Conservation (phyloP, 352 stramenopile species). For the Phytophthora fragariaefolia region DNA sequence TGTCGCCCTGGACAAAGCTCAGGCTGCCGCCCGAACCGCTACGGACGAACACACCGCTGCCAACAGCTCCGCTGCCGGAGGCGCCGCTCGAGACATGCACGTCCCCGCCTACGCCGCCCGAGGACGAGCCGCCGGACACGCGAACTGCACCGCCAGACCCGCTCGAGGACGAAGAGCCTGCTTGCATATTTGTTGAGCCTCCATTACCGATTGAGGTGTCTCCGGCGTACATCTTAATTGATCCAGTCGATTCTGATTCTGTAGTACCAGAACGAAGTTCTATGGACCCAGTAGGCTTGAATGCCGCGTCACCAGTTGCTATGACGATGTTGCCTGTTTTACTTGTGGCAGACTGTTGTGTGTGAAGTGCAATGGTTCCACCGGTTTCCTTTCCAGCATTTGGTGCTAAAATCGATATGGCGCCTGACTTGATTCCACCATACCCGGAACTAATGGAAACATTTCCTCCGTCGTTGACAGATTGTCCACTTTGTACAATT, state of each 20-base stretch:
- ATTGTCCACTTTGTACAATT: constrained; percentile 29
- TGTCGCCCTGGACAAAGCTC: constrained; percentile 30
- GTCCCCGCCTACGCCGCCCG: constrained; percentile 27
- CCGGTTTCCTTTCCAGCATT: constrained; percentile 14
- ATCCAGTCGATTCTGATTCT: constrained; percentile 10
- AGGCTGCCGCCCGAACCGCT: constrained; percentile 32
- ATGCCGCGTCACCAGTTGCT: constrained; percentile 20
- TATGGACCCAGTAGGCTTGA: constrained; percentile 18
- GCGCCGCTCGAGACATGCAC: constrained; percentile 33
- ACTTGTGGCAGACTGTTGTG: constrained; percentile 23
- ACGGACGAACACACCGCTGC: constrained; percentile 26
- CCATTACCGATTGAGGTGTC: background rate
- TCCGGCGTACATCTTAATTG: constrained; percentile 25
- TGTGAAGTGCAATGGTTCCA: constrained; percentile 29
- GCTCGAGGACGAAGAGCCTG: constrained; percentile 29
- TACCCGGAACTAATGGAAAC: constrained; percentile 27
- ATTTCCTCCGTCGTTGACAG: constrained; percentile 25
- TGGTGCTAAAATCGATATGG: constrained; percentile 29
- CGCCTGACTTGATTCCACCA: constrained; percentile 24
- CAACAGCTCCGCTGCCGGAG: constrained; percentile 14
- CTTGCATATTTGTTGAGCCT: background rate
- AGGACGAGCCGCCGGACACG: constrained; percentile 31
- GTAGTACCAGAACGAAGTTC: constrained; percentile 27
- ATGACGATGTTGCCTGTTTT: constrained; percentile 23
- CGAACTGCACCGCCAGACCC: constrained; percentile 22